Percentiles rank a stretch among this genome's conserved stretches.
Evolutionary conservation across 1,284 basidiomycete species (phyloP).

Genomic region (Cerrena zonata): DNA sequence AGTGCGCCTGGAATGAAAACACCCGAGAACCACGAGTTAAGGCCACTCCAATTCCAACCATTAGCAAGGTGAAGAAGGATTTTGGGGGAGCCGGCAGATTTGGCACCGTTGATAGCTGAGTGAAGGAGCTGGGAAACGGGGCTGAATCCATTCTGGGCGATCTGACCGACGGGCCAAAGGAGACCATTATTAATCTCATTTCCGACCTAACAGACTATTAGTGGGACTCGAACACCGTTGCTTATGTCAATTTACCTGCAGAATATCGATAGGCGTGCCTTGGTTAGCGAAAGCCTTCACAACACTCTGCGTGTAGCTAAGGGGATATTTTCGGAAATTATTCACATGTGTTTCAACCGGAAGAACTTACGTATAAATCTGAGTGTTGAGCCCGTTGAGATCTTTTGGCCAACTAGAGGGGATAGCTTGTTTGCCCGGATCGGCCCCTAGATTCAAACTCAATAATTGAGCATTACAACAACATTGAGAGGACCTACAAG

Average conservation of each 20-base stretch:
- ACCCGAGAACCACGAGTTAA: constrained; percentile 45
- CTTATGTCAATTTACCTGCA: constrained; percentile 32
- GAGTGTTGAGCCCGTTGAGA: constrained; percentile 44
- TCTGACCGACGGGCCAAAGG: constrained; percentile 55
- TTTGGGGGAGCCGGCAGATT: constrained; percentile 41
- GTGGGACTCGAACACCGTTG: background rate
- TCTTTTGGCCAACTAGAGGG: constrained; percentile 53
- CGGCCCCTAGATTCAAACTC: constrained; percentile 43
- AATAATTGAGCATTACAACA: background rate
- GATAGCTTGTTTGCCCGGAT: constrained; percentile 56
- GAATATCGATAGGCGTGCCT: constrained; percentile 49
- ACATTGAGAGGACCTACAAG: constrained; percentile 34
- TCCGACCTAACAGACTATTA: constrained; percentile 38
- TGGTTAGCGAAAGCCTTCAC: constrained; percentile 46
- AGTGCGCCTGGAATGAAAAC: constrained; percentile 53
- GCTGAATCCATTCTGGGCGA: constrained; percentile 48
- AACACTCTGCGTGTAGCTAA: constrained; percentile 48
- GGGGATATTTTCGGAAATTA: background rate
- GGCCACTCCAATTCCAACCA: constrained; percentile 48
- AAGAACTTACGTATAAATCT: constrained; percentile 44
- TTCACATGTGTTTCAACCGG: background rate
- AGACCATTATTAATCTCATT: constrained; percentile 62
- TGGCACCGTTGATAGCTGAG: constrained; percentile 46
- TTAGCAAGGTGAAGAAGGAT: constrained; percentile 60
- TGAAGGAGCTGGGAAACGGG: constrained; percentile 56